Evolutionary conservation across 2,329 filamentous ascomycete species (phyloP).

Genomic region (Fusarium luffae): DNA sequence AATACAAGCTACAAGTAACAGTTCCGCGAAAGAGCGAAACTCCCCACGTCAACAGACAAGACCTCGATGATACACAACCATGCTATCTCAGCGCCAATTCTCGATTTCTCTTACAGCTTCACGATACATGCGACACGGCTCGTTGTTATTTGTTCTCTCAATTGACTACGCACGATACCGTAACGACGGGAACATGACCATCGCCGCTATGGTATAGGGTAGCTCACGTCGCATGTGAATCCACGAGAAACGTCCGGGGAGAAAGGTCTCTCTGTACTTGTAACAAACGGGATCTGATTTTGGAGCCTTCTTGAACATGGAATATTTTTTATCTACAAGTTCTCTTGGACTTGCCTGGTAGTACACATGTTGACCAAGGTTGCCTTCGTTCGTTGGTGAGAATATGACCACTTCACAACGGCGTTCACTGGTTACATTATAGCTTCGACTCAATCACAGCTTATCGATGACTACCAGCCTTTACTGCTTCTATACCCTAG

Average conservation of each 20-base stretch:
- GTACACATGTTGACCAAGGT: no score
- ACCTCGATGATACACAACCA: neutral
- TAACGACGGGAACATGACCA: neutral
- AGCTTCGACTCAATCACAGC: neutral
- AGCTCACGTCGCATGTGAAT: neutral
- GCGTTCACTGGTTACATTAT: no score
- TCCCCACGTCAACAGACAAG: neutral
- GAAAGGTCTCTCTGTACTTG: no score
- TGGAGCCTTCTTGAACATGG: no score
- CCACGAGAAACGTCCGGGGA: no score
- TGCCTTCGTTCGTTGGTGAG: no score
- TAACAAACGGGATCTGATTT: no score
- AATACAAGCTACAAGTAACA: no score
- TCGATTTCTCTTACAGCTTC: fast-evolving
- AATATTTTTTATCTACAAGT: no score
- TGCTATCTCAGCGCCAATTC: fast-evolving
- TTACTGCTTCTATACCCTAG: neutral
- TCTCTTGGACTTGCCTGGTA: no score
- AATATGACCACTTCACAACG: no score
- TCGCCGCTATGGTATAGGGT: neutral
- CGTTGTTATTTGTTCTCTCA: neutral
- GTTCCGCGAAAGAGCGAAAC: fast-evolving
- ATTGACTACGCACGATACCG: neutral
- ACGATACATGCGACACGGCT: neutral
- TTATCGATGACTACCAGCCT: neutral